These are phyloP conservation scores for Candida koratica DNA, from an alignment of 805 yeast species.

Conservation along the genomic window DNA sequence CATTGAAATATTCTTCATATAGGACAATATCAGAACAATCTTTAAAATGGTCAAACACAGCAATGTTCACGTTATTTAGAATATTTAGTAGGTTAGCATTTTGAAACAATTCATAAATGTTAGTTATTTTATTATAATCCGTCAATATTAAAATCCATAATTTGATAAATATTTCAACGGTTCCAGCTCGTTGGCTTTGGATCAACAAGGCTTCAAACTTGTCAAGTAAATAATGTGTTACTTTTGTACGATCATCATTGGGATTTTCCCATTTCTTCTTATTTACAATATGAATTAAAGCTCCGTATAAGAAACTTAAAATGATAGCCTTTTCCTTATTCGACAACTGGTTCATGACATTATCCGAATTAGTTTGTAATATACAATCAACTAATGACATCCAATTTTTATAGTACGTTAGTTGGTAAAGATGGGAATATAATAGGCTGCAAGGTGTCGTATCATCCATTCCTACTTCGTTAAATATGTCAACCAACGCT, in stretches of 20 bases:
- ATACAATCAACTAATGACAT: conserved; percentile 39
- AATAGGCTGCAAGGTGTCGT: conserved; percentile 5
- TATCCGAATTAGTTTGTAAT: conserved; percentile 39
- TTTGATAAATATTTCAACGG: conserved; percentile 5
- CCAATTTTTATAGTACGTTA: conserved; percentile 33
- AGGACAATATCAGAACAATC: not conserved
- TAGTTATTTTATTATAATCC: conserved; percentile 1
- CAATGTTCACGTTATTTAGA: conserved; percentile 3
- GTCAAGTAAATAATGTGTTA: not conserved
- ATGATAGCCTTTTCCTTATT: conserved; percentile 16
- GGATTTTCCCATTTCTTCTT: conserved; percentile 20
- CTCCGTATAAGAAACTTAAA: conserved; percentile 41
- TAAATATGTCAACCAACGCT: conserved; percentile 15
- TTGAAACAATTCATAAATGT: conserved; percentile 7
- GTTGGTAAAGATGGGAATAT: conserved; percentile 31
- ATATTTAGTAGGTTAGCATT: conserved; percentile 1
- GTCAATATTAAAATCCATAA: conserved; percentile 10
- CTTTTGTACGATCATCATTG: conserved; percentile 1
- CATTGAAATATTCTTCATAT: conserved; percentile 4
- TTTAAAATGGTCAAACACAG: not conserved
- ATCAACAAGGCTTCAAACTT: not conserved
- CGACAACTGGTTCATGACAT: conserved; percentile 10
- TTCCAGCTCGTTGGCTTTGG: not conserved
- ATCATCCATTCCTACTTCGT: conserved; percentile 5
- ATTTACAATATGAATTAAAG: conserved; percentile 26